A percentile compares a stretch with the other conserved stretches of the same genome.
phyloP scores from a whole-genome alignment of 345 rosid genomes.

The Gossypioides kirkii region DNA sequence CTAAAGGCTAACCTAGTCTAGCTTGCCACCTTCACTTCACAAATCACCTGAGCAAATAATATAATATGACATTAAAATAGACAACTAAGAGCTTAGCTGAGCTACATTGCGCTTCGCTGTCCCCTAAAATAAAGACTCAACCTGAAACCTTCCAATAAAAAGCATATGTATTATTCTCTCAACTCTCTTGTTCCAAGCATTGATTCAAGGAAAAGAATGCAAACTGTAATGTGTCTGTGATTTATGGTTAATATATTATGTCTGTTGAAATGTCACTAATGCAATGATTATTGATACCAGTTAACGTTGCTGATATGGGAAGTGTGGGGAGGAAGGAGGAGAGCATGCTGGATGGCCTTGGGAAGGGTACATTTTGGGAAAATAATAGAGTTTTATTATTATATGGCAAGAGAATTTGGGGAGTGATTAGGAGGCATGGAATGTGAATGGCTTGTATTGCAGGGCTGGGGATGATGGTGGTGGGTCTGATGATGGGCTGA shows the following conservation, averaged over 20 bases:
- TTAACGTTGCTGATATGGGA: neutral
- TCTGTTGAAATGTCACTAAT: too few species aligned
- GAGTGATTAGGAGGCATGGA: constrained; percentile 62
- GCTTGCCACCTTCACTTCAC: too few species aligned
- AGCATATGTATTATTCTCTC: neutral
- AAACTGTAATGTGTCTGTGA: too few species aligned
- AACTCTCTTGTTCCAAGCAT: neutral
- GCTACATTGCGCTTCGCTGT: neutral
- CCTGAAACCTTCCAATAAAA: constrained; percentile 5
- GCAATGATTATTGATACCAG: too few species aligned
- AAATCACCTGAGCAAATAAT: neutral
- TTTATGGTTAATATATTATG: too few species aligned
- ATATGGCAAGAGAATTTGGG: constrained; percentile 43
- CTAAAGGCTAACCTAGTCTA: neutral
- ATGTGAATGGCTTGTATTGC: constrained; percentile 28
- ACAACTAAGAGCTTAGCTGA: neutral
- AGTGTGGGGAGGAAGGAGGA: neutral
- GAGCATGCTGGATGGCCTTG: constrained; percentile 35
- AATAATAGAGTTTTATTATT: constrained; percentile 16
- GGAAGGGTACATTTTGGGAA: constrained; percentile 24
- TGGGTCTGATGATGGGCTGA: constrained; percentile 47
- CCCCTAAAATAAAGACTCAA: constrained; percentile 1
- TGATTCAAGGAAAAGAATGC: constrained; percentile 5
- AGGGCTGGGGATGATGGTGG: constrained; percentile 12
- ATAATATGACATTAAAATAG: neutral